Evolutionary conservation across 1,139 yeast genomes (phyloP).

Genomic region (Diutina scorzettiae): DNA sequence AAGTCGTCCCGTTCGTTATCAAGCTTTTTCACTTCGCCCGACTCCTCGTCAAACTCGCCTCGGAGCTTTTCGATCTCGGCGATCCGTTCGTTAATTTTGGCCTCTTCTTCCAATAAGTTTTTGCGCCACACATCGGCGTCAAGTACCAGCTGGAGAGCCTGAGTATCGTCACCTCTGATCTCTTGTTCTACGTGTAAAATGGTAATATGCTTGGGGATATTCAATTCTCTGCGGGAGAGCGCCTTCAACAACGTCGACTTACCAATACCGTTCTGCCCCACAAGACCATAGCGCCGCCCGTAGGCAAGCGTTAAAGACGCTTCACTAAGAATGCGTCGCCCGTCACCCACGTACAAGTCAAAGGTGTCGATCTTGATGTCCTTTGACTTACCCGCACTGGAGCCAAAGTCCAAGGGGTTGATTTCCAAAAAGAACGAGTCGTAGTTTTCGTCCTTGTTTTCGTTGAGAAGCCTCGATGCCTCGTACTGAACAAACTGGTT

Average conservation of each 20-base stretch:
- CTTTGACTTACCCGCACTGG: conserved; percentile 87
- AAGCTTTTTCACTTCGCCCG: conserved; percentile 63
- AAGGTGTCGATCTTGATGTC: conserved; percentile 88
- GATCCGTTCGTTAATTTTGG: conserved; percentile 60
- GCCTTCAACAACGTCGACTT: conserved; percentile 89
- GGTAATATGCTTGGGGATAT: conserved; percentile 89
- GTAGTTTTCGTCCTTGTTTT: conserved; percentile 56
- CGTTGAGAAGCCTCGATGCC: conserved; percentile 76
- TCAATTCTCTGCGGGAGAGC: conserved; percentile 81
- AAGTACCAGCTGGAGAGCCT: conserved; percentile 83
- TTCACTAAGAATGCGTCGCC: conserved; percentile 83
- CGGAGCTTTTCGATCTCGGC: conserved; percentile 61
- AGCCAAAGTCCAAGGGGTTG: conserved; percentile 86
- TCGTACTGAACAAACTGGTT: conserved; percentile 83
- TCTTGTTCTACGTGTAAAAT: conserved; percentile 97
- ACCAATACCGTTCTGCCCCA: conserved; percentile 99
- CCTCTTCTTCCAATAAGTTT: conserved; percentile 67
- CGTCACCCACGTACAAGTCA: conserved; percentile 91
- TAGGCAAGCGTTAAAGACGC: conserved; percentile 78
- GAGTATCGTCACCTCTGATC: conserved; percentile 81
- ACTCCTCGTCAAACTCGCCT: conserved; percentile 68
- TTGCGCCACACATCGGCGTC: conserved; percentile 99
- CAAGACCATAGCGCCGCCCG: conserved; percentile 94
- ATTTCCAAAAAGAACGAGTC: conserved; percentile 91
- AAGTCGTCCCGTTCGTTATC: conserved; percentile 87